Conservation (phyloP, 2,329 filamentous ascomycete species). For the Amphichorda felina region DNA sequence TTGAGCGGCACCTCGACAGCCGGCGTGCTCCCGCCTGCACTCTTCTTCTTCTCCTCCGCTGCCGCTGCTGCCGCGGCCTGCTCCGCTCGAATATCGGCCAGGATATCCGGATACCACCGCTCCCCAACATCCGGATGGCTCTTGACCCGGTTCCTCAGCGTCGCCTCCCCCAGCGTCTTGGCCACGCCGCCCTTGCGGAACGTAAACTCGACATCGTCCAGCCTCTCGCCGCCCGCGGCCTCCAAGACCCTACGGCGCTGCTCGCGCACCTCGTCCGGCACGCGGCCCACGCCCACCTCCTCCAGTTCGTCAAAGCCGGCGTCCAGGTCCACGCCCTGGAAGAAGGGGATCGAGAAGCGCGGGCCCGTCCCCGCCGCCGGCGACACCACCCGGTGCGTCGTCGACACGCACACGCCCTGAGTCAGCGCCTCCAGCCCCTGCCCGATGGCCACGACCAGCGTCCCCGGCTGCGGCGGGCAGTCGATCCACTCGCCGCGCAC, state of each 20-base stretch:
- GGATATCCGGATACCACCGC: constrained; percentile 61
- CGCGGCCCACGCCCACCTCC: constrained; percentile 38
- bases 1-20: background rate
- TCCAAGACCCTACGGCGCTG: constrained; percentile 48
- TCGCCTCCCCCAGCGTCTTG: constrained; percentile 68
- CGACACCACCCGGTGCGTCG: constrained; percentile 74
- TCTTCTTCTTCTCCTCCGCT: background rate
- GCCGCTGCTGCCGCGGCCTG: too few relatives aligned
- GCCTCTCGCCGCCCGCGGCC: constrained; percentile 36
- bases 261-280: constrained; percentile 50
- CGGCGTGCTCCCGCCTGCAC: background rate
- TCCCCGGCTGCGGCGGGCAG: constrained; percentile 62
- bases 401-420: constrained; percentile 68
- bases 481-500: constrained; percentile 69
- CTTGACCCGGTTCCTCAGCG: constrained; percentile 73
- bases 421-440: constrained; percentile 81
- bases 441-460: constrained; percentile 77
- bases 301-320: constrained; percentile 70
- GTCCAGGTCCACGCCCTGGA: constrained; percentile 74
- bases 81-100: constrained; percentile 45
- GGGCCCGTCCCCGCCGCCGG: constrained; percentile 58
- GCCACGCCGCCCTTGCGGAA: constrained; percentile 59
- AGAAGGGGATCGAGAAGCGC: constrained; percentile 74
- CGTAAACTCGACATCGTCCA: constrained; percentile 78
- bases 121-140: constrained; percentile 81